Base-by-base conservation (phyloP, 495 filamentous ascomycete genomes). In the Neurospora tetrasperma region DNA sequence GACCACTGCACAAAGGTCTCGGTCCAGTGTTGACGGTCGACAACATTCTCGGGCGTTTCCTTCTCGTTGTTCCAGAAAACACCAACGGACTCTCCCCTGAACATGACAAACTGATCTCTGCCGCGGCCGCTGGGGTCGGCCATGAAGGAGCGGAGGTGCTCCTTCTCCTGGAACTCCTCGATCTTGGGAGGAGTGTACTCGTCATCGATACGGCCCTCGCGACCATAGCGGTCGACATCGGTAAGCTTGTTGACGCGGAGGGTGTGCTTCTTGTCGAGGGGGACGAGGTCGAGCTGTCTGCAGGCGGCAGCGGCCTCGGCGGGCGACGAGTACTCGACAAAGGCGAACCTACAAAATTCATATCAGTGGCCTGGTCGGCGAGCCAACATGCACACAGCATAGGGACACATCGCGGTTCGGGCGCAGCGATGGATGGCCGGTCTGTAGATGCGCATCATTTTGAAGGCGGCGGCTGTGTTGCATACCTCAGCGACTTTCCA, bases 1-100 rank as follows among this genome's bases (percentile, higher is more conserved):
- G 96, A 97, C 96, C 96, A 99, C 84, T 97, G 93, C 42, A 98
- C 91, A 79, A 98, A 98, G 44, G 91, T 90, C 82, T 99, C 96
- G 73, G 96, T 99, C 96, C 96, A 99, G 84, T 95, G 91, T 78
- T 88, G 88, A 73, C 96, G 90, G 77, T 98, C 94, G 71, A 99
- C 91, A 39, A 97, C 88, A 54, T 89, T 88, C 84, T 98, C 96
- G 16, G 96, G 94, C 1, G 86, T 78, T 73, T 98, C 96, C 82
- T 90, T 93, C 84, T 97, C 95, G 88, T 93, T 96, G 84, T 98
- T 98, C 95, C 94, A 98, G 86, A 93, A 97, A 0, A 99, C 92
- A 66, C 93, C 94, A 20, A 99, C 96, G 72, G 90, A 89, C 59
- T 98, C 96, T 73, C 89, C 89, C 46, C 92, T 90, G 87, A 90